Evolutionary conservation across 352 stramenopile species (phyloP), one percentile per base, ranked within the genome.

Genomic region (Globisporangium cylindrosporum): DNA sequence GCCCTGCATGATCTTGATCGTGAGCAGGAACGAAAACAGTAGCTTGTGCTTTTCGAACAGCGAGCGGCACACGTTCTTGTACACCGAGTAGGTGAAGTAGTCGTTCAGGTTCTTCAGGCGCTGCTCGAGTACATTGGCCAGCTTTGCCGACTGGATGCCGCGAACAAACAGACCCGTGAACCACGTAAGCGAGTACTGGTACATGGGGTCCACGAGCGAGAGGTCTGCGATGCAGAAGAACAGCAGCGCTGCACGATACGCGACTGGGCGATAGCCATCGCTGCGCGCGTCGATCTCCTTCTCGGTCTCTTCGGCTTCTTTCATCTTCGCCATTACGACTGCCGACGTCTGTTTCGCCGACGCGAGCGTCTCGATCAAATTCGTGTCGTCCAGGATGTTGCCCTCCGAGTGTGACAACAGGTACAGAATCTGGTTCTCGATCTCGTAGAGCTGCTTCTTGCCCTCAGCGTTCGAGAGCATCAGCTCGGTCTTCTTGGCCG

Each of bases 1-100:
- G n/a, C 90, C 89, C 57, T 97, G 83, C 77, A 96, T 89, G 60
- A 97, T 95, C 75, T 92, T 94, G 62, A 94, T 89, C 8, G 85
- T 94, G 24, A 94, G 70, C 46, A 98, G 59, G 77, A 98, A 98
- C 10, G 90, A 97, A 60, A 98, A 97, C 0, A 98, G 78, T 14
- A 98, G 73, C 69, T 98, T 98, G 78, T 98, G 91, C 68, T 96
- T 93, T 61, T 98, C 94, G 73, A 98, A 98, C 0, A 98, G 80
- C 53, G 88, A 97, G 1, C 93, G 82, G 65, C 94, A 98, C 51
- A 98, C 87, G 68, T 98, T 98, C 65, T 94, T 96, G 79, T 98
- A 98, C 24, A 98, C 80, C 6, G 93, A 97, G 69, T 97, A 97
- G 14, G 93, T 98, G 60, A 98, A 98, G 57, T 82, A 97, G 66